phyloP scores from a whole-genome alignment of 2,329 filamentous ascomycete genomes.

The Aspergillus ruber region DNA sequence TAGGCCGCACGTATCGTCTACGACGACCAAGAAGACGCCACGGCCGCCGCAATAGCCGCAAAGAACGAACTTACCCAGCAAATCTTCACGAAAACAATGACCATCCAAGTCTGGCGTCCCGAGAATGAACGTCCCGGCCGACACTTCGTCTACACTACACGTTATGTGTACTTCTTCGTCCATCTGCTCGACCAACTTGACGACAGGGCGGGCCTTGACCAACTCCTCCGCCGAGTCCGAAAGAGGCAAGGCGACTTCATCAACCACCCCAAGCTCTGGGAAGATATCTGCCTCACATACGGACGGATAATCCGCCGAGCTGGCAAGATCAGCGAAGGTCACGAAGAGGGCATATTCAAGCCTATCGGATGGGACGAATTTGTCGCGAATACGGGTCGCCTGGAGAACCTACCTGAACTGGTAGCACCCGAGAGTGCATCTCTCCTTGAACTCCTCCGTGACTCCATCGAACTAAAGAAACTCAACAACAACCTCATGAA shows the following conservation, averaged over 20 bases:
- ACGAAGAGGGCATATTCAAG: constrained; percentile 61
- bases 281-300: constrained; percentile 54
- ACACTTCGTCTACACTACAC: constrained; percentile 85
- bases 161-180: constrained; percentile 78
- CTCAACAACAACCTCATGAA: constrained; percentile 88
- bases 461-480: constrained; percentile 64
- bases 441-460: constrained; percentile 57
- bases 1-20: constrained; percentile 57
- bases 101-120: constrained; percentile 90
- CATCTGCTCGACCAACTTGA: constrained; percentile 65
- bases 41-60: constrained; percentile 50
- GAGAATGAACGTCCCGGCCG: constrained; percentile 77
- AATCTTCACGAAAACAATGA: constrained; percentile 91
- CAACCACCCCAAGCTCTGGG: constrained; percentile 58
- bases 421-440: constrained; percentile 37
- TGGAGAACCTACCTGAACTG: constrained; percentile 55
- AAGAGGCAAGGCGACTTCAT: constrained; percentile 73
- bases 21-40: constrained; percentile 47
- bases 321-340: constrained; percentile 52
- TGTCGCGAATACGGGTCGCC: constrained; percentile 49
- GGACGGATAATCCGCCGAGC: constrained; percentile 53
- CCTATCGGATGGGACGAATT: constrained; percentile 61
- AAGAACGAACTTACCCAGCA: constrained; percentile 76
- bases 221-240: constrained; percentile 69
- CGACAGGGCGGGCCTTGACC: constrained; percentile 70